phyloP scores from a whole-genome alignment of 148 eudicot genomes.

The Simmondsia chinensis region DNA sequence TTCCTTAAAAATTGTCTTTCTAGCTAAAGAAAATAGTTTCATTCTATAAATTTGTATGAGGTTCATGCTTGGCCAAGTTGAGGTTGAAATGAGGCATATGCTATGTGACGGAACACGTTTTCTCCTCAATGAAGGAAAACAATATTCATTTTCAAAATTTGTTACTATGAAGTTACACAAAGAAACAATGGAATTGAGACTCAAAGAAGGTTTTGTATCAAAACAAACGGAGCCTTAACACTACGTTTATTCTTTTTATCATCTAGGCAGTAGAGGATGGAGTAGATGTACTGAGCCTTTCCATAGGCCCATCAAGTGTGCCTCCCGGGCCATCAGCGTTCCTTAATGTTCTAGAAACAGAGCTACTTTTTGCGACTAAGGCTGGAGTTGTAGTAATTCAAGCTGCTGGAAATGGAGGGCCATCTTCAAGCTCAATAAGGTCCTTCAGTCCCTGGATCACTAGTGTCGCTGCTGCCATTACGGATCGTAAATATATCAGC shows the following conservation, averaged over 20 bases:
- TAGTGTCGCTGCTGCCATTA: constrained; percentile 52
- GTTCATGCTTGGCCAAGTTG: too few species aligned
- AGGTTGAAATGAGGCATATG: too few species aligned
- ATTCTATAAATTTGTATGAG: too few species aligned
- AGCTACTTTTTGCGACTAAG: constrained; percentile 49
- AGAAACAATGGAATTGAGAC: too few species aligned
- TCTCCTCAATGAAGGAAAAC: too few species aligned
- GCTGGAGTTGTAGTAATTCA: constrained; percentile 65
- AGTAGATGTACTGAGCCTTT: constrained; percentile 58
- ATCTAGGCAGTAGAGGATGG: constrained; percentile 60
- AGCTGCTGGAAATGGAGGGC: constrained; percentile 67
- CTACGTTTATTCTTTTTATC: not conserved
- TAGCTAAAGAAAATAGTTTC: too few species aligned
- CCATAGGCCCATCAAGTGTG: constrained; percentile 55
- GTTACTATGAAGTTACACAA: too few species aligned
- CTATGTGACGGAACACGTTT: too few species aligned
- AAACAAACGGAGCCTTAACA: too few species aligned
- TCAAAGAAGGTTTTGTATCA: too few species aligned
- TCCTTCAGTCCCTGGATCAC: constrained; percentile 75
- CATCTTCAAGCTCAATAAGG: constrained; percentile 50
- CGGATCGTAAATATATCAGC: constrained; percentile 45
- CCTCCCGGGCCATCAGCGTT: constrained; percentile 59
- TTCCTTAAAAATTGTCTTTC: too few species aligned
- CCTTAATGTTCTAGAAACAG: constrained; percentile 47
- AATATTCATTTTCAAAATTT: too few species aligned